Conservation (phyloP, 768 basidiomycete genomes). For the Astraeus odoratus region DNA sequence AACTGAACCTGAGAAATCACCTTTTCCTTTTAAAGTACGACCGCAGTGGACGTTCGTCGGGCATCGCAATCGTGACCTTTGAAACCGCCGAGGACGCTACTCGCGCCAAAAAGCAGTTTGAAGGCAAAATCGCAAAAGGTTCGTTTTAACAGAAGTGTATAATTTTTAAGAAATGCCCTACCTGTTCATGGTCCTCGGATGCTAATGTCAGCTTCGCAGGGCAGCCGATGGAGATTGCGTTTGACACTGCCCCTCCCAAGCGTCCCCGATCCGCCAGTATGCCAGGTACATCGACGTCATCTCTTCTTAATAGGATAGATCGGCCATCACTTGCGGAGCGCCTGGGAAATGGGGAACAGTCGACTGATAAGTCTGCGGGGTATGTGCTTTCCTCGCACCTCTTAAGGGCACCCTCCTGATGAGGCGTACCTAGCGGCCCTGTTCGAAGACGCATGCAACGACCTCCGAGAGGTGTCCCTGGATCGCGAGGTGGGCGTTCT, state of each 20-base stretch:
- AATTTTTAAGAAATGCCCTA: neutral
- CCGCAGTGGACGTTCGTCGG: constrained; percentile 87
- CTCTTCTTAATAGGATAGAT: constrained; percentile 69
- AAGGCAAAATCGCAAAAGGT: constrained; percentile 90
- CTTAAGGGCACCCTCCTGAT: neutral
- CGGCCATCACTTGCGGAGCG: constrained; percentile 67
- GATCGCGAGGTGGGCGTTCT: constrained; percentile 25
- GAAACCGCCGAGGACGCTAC: constrained; percentile 75
- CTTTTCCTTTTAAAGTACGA: constrained; percentile 73
- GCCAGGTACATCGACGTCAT: constrained; percentile 38
- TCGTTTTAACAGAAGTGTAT: neutral
- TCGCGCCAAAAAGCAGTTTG: constrained; percentile 75
- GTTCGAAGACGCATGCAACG: constrained; percentile 33
- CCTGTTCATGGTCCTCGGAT: neutral
- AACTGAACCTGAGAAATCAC: constrained; percentile 53
- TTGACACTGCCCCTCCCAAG: constrained; percentile 43
- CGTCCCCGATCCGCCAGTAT: constrained; percentile 41
- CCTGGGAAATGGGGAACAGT: constrained; percentile 39
- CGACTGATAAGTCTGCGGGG: constrained; percentile 3
- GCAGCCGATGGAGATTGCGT: constrained; percentile 70
- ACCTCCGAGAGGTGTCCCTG: constrained; percentile 12
- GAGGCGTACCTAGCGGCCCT: constrained; percentile 28
- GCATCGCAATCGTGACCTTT: constrained; percentile 73
- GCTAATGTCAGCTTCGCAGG: constrained; percentile 35
- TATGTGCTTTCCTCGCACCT: constrained; percentile 10